A percentile compares a stretch with the other conserved stretches of the same genome.
These are phyloP conservation scores for Lentinus tigrinus DNA, from an alignment of 768 basidiomycete genomes.

Conservation along the genomic window DNA sequence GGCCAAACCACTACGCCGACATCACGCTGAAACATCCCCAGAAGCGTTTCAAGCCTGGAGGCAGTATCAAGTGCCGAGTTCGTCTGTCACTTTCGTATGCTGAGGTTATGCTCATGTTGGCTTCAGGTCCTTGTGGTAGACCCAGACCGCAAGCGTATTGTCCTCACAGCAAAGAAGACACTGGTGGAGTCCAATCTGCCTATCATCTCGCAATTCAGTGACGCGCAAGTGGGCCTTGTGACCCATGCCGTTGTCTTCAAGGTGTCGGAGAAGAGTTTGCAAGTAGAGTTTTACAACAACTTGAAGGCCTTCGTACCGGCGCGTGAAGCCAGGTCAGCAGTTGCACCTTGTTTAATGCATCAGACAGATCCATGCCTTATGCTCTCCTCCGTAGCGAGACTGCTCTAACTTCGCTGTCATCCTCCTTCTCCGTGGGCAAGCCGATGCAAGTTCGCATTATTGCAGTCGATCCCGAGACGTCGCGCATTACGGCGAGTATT, in stretches of 20 bases:
- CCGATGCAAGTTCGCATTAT: constrained; percentile 83
- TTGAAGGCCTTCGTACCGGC: constrained; percentile 78
- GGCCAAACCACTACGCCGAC: constrained; percentile 95
- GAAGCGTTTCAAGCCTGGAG: constrained; percentile 83
- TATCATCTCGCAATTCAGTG: constrained; percentile 61
- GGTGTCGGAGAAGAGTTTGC: constrained; percentile 72
- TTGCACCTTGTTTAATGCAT: neutral
- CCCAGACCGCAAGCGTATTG: constrained; percentile 74
- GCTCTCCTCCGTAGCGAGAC: constrained; percentile 55
- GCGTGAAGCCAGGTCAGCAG: constrained; percentile 76
- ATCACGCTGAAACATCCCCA: constrained; percentile 92
- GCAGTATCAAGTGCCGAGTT: constrained; percentile 83
- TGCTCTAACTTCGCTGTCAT: constrained; percentile 49
- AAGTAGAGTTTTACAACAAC: constrained; percentile 91
- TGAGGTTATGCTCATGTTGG: neutral
- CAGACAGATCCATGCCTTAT: neutral
- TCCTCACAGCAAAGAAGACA: constrained; percentile 88
- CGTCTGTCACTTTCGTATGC: constrained; percentile 24
- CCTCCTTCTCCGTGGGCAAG: constrained; percentile 75
- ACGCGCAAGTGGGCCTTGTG: constrained; percentile 67
- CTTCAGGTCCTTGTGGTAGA: constrained; percentile 82
- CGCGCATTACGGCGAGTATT: constrained; percentile 80
- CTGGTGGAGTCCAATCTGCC: constrained; percentile 80
- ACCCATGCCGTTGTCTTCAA: constrained; percentile 84
- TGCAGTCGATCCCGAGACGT: constrained; percentile 52